Base-by-base conservation (phyloP, 352 stramenopile genomes). In the Pythium apleroticum region DNA sequence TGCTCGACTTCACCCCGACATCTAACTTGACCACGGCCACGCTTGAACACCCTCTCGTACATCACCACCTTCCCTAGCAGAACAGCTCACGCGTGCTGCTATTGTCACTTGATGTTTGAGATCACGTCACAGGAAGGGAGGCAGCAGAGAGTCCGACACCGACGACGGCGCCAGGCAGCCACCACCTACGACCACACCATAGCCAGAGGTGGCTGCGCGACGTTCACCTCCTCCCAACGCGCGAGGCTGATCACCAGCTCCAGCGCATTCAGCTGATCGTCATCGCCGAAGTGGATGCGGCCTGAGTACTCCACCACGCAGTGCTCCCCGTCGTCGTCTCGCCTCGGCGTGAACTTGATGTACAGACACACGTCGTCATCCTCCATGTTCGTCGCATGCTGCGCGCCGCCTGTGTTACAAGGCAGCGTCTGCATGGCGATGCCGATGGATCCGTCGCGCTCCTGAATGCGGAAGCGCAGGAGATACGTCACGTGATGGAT, bases 201-300 rank as follows among this genome's bases (percentile, higher is more conserved):
- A 1, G 6, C 4, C 19, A 49, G 12, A 9, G 46, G 69, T 37
- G 67, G 67, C 11, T 76, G 65, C 0, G 73, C 75, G 25, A 81
- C 63, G 53, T 81, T 84, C 33, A 74, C 66, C 57, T 77, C 77
- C 52, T 84, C 78, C 78, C 78, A 86, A 8, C 74, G 66, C 48
- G 80, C 33, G 22, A 86, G 58, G 4, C 73, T 68, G 58, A 86
- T 71, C 27, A 86, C 68, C 8, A 65, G 77, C 61, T 86, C 74
- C 25, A 80, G 65, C 17, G 77, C 78, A 52, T 81, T 76, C 19
- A 55, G 60, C 1, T 69, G 57, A 41, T 59, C 25, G 24, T 58
- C 54, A 28, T 79, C 70, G 11, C 74, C 74, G 37, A 82, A 65
- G 43, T 66, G 35, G 9, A 71, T 75, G 27, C 73, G 76, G 2